Evolutionary conservation across 2,329 filamentous ascomycete species (phyloP).

Genomic region (Hymenoscyphus repandus): DNA sequence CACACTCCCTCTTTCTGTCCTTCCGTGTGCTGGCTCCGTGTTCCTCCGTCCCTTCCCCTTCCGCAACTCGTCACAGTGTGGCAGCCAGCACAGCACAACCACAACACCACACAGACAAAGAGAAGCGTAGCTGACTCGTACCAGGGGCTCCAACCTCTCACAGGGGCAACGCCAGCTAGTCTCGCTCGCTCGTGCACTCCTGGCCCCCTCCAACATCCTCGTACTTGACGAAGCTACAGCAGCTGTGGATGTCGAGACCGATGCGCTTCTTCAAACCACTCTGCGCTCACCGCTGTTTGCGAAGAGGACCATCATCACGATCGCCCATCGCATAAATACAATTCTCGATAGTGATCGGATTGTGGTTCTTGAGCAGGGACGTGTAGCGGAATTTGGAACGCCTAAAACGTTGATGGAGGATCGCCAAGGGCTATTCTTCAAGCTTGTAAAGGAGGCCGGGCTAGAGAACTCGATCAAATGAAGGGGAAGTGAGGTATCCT

Average conservation of each 20-base stretch:
- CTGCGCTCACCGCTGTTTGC: conserved; percentile 65
- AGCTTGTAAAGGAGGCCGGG: conserved; percentile 86
- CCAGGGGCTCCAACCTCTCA: conserved; percentile 82
- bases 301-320: conserved; percentile 95
- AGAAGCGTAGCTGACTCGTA: conserved; percentile 4
- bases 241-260: conserved; percentile 62
- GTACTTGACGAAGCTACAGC: conserved; percentile 96
- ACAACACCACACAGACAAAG: not conserved
- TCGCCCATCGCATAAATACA: conserved; percentile 96
- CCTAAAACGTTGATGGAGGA: conserved; percentile 67
- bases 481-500: not conserved
- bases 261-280: conserved; percentile 60
- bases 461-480: conserved; percentile 38
- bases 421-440: conserved; percentile 75
- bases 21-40: not conserved
- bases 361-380: conserved; percentile 85
- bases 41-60: not conserved
- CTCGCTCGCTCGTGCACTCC: conserved; percentile 84
- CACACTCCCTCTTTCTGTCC: not conserved
- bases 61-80: not conserved
- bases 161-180: conserved; percentile 93
- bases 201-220: conserved; percentile 94
- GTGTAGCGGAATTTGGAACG: conserved; percentile 88
- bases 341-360: conserved; percentile 87
- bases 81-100: not conserved